Conservation (phyloP, 768 basidiomycete species). For the Glaciozyma martinii region DNA sequence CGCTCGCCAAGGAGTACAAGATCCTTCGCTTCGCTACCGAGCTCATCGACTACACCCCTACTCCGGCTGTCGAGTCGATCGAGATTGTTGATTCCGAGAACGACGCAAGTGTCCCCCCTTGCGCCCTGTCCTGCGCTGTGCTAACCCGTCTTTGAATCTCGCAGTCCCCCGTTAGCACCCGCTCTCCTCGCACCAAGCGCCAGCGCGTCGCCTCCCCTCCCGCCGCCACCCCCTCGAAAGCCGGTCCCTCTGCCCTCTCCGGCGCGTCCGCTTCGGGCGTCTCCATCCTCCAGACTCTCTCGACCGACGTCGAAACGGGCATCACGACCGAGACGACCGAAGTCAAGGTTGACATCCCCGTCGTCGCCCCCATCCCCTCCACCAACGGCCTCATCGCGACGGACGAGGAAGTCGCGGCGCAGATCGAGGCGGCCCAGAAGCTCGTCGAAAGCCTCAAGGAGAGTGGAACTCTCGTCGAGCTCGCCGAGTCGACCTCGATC, state of each 20-base stretch:
- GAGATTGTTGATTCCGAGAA: background rate
- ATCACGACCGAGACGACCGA: conserved; percentile 28
- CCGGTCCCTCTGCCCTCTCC: conserved; percentile 10
- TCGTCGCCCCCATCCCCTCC: background rate
- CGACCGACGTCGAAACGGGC: conserved; percentile 9
- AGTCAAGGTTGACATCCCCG: conserved; percentile 28
- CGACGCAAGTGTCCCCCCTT: conserved; percentile 8
- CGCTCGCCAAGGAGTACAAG: conserved; percentile 30
- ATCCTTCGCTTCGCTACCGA: conserved; percentile 27
- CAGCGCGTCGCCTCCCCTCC: conserved; percentile 17
- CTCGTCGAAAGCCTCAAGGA: conserved; percentile 31
- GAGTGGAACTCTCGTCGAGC: conserved; percentile 10
- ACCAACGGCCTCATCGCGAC: background rate
- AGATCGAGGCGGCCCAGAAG: conserved; percentile 21
- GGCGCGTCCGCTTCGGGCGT: conserved; percentile 18
- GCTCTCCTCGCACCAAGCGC: conserved; percentile 26
- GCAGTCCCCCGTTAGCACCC: conserved; percentile 12
- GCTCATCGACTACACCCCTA: conserved; percentile 15
- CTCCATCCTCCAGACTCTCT: conserved; percentile 29
- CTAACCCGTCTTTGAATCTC: background rate
- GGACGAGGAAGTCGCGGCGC: conserved; percentile 16
- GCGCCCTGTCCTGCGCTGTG: background rate
- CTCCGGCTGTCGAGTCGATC: background rate
- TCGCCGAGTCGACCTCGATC: background rate
- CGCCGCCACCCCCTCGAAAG: conserved; percentile 6